phyloP scores from a whole-genome alignment of 2,329 filamentous ascomycete genomes.

The Xylaria sp. region DNA sequence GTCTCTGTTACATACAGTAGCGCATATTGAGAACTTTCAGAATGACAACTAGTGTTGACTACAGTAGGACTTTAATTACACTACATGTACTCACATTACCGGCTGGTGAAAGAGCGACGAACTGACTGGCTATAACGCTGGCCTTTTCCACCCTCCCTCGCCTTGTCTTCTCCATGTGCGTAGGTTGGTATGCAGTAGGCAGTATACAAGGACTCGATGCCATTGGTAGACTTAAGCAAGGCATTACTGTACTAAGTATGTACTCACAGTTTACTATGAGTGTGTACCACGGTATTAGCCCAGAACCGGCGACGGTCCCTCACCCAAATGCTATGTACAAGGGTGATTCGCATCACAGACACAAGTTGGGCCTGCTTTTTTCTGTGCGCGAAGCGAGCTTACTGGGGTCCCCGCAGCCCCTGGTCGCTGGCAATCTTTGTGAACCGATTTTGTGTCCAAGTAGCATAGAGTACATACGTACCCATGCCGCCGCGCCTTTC shows the following conservation, averaged over 20 bases:
- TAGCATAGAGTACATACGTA: constrained; percentile 4
- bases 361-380: constrained; percentile 32
- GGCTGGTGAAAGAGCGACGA: background rate
- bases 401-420: constrained; percentile 44
- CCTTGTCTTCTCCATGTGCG: background rate
- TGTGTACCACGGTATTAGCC: constrained; percentile 9
- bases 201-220: background rate
- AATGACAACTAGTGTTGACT: constrained; percentile 18
- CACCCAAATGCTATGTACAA: constrained; percentile 26
- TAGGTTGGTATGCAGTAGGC: too few relatives aligned
- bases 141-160: constrained; percentile 10
- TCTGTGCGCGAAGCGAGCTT: constrained; percentile 48
- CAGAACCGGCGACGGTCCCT: constrained; percentile 15
- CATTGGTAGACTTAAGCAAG: constrained; percentile 20
- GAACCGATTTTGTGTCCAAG: constrained; percentile 50
- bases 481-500: constrained; percentile 48
- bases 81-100: background rate
- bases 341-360: constrained; percentile 25
- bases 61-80: background rate
- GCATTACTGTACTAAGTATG: constrained; percentile 22
- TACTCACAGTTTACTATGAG: constrained; percentile 3
- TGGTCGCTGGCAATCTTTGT: constrained; percentile 53
- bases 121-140: constrained; percentile 12
- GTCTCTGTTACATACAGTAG: constrained; percentile 7
- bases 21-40: background rate